Evolutionary conservation across 805 yeast genomes (phyloP).

Genomic region (Candida insectalens): DNA sequence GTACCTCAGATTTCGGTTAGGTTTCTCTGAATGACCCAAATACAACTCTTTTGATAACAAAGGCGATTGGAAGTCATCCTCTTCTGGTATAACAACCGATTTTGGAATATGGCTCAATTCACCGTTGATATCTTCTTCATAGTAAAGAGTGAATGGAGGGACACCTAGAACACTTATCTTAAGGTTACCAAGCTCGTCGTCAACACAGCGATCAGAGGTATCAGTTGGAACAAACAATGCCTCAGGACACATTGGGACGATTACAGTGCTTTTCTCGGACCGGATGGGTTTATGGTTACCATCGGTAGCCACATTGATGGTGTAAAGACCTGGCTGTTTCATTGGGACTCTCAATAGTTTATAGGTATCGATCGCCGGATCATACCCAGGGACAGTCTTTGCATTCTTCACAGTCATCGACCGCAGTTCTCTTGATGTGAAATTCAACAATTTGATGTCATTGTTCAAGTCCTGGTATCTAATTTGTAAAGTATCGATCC

Average conservation of each 20-base stretch:
- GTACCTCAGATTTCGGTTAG: conserved; percentile 17
- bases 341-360: conserved; percentile 60
- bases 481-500: conserved; percentile 58
- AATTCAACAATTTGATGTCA: conserved; percentile 37
- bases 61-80: conserved; percentile 40
- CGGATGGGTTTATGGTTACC: conserved; percentile 42
- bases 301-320: conserved; percentile 59
- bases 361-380: conserved; percentile 10
- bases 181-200: conserved; percentile 33
- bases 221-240: conserved; percentile 34
- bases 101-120: conserved; percentile 19
- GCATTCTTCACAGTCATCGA: conserved; percentile 3
- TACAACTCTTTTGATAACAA: conserved; percentile 25
- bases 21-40: conserved; percentile 8
- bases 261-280: conserved; percentile 47
- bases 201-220: conserved; percentile 49
- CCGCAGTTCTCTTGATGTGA: conserved; percentile 46
- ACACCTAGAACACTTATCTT: conserved; percentile 57
- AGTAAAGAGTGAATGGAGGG: conserved; percentile 60
- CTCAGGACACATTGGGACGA: conserved; percentile 70
- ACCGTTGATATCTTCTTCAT: conserved; percentile 35
- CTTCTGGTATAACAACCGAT: conserved; percentile 32
- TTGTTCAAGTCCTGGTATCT: conserved; percentile 49
- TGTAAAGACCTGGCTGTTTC: conserved; percentile 66
- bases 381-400: conserved; percentile 13